Evolutionary conservation across 768 basidiomycete species (phyloP).

Genomic region (Scleroderma bovista): DNA sequence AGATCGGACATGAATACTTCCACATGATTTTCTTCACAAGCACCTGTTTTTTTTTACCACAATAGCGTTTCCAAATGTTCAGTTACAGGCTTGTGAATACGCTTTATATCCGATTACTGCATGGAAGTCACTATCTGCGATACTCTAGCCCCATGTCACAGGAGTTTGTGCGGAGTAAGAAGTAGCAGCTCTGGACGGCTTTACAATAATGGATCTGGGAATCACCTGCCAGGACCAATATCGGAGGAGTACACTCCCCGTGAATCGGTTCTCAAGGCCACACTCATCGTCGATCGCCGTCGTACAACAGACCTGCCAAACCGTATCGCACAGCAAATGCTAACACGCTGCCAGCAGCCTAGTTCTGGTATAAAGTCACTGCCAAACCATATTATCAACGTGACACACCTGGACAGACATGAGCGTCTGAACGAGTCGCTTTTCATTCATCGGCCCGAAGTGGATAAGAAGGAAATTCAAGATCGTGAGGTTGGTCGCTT

Average conservation of each 20-base stretch:
- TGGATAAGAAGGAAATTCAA: constrained; percentile 79
- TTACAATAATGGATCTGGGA: not conserved
- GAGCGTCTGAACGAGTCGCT: constrained; percentile 64
- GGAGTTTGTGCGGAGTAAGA: not conserved
- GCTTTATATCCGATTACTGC: constrained; percentile 15
- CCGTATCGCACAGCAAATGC: constrained; percentile 91
- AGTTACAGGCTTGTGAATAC: constrained; percentile 14
- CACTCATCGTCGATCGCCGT: constrained; percentile 75
- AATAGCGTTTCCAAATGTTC: not conserved
- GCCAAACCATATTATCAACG: not conserved
- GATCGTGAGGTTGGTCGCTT: constrained; percentile 87
- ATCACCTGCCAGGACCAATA: not conserved
- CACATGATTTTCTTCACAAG: constrained; percentile 35
- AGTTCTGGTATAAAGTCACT: constrained; percentile 5
- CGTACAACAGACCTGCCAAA: constrained; percentile 83
- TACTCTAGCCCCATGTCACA: not conserved
- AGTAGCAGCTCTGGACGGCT: not conserved
- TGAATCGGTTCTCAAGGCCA: not conserved
- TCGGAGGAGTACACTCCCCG: not conserved
- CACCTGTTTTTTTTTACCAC: constrained; percentile 6
- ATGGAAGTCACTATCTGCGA: not conserved
- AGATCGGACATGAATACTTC: not conserved
- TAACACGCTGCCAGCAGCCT: constrained; percentile 70
- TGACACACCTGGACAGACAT: constrained; percentile 65
- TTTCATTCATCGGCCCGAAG: constrained; percentile 83